Evolutionary conservation across 306 rosid genomes (phyloP).

Genomic region (Lupinus albus): DNA sequence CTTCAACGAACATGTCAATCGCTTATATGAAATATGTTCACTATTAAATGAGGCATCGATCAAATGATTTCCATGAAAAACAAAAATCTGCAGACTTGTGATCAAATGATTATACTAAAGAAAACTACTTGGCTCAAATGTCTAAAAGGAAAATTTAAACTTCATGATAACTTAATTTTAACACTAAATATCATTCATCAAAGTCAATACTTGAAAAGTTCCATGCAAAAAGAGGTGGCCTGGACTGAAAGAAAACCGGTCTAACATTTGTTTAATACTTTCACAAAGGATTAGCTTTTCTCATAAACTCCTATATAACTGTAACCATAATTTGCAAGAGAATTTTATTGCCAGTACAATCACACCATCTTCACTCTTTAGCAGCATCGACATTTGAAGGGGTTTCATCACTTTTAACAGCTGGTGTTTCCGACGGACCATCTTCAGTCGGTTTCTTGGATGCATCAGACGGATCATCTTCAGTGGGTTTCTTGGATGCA

Average conservation of each 20-base stretch:
- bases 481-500: slow-evolving; percentile 46
- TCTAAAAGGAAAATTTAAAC: slow-evolving; percentile 10
- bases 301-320: slow-evolving; percentile 20
- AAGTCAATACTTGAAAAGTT: slow-evolving; percentile 31
- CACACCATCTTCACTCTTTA: slow-evolving; percentile 37
- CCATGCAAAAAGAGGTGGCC: slow-evolving; percentile 31
- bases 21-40: no score
- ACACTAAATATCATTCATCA: slow-evolving; percentile 36
- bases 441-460: slow-evolving; percentile 53
- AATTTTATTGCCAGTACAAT: slow-evolving; percentile 4
- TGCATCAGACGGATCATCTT: slow-evolving; percentile 53
- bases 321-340: slow-evolving; percentile 22
- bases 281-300: slow-evolving; percentile 13
- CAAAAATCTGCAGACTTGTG: no score
- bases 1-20: no score
- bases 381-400: slow-evolving; percentile 47
- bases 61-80: no score
- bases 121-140: not conserved
- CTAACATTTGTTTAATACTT: slow-evolving; percentile 24
- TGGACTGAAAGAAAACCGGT: slow-evolving; percentile 29
- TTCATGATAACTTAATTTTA: slow-evolving; percentile 10
- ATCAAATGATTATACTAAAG: no score
- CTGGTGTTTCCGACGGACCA: slow-evolving; percentile 54
- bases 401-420: slow-evolving; percentile 48
- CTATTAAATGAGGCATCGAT: no score